phyloP scores from a whole-genome alignment of 768 basidiomycete species.

The Coprinopsis strossmayeri region DNA sequence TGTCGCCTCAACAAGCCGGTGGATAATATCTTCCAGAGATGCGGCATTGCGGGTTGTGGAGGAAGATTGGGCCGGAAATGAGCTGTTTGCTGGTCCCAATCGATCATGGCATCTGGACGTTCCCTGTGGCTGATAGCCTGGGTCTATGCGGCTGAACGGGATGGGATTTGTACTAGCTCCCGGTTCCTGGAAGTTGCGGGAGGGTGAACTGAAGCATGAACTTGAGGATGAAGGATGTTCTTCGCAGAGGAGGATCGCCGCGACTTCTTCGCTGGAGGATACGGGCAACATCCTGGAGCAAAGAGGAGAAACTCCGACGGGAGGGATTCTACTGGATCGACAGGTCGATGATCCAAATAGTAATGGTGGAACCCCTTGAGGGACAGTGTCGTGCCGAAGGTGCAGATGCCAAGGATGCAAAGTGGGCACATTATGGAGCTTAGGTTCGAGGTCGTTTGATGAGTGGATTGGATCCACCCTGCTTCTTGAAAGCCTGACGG shows the following conservation, averaged over 20 bases:
- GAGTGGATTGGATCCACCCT: not conserved
- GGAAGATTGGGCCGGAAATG: not conserved
- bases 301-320: slow-evolving; percentile 40
- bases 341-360: slow-evolving; percentile 13
- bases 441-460: not conserved
- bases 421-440: not conserved
- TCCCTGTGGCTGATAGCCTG: no score
- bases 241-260: not conserved
- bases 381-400: not conserved
- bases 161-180: not conserved
- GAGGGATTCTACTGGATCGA: slow-evolving; percentile 29
- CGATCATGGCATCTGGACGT: no score
- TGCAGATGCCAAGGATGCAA: not conserved
- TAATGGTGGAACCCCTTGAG: not conserved
- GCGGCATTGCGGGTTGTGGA: not conserved
- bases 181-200: not conserved
- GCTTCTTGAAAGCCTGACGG: not conserved
- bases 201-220: not conserved
- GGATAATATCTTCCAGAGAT: slow-evolving; percentile 32
- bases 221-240: not conserved
- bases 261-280: slow-evolving; percentile 13
- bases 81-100: no score
- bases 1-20: slow-evolving; percentile 43
- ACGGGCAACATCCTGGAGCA: slow-evolving; percentile 38
- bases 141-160: no score